These are phyloP conservation scores for Pythium pyrilobum DNA, from an alignment of 352 stramenopile genomes.

Conservation along the genomic window DNA sequence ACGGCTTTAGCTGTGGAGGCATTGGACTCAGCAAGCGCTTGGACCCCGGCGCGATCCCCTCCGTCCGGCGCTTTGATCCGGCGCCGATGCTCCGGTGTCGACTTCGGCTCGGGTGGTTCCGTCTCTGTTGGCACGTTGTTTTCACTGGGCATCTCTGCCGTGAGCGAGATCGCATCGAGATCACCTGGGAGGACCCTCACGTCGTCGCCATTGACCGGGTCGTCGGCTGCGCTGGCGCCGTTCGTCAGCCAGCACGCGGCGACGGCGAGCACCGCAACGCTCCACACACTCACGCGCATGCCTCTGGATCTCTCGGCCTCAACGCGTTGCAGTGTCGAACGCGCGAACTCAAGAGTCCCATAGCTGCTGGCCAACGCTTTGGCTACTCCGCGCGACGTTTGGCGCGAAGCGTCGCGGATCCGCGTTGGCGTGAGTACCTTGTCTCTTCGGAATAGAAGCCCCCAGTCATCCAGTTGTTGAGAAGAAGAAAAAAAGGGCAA, in stretches of 20 bases:
- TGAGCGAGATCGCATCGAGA: neutral
- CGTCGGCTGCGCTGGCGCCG: neutral
- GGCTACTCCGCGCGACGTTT: no score
- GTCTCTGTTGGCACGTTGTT: neutral
- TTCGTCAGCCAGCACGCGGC: neutral
- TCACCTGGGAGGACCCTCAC: neutral
- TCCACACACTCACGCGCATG: neutral
- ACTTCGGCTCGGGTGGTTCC: neutral
- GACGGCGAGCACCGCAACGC: neutral
- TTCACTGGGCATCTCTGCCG: neutral
- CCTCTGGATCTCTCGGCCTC: neutral
- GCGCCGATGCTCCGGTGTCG: neutral
- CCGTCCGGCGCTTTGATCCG: constrained; percentile 7
- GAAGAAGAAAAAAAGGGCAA: no score
- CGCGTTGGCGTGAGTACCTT: no score
- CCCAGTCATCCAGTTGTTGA: no score
- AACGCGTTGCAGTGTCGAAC: no score
- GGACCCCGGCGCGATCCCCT: neutral
- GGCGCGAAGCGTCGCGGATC: no score
- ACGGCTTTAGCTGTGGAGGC: neutral
- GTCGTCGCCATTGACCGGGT: neutral
- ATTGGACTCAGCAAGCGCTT: neutral
- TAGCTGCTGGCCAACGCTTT: no score
- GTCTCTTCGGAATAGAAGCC: no score
- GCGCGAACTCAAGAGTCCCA: no score